Evolutionary conservation across 2,329 filamentous ascomycete species (phyloP), one percentile per base, ranked within the genome.

Genomic region (Fusarium sp.): DNA sequence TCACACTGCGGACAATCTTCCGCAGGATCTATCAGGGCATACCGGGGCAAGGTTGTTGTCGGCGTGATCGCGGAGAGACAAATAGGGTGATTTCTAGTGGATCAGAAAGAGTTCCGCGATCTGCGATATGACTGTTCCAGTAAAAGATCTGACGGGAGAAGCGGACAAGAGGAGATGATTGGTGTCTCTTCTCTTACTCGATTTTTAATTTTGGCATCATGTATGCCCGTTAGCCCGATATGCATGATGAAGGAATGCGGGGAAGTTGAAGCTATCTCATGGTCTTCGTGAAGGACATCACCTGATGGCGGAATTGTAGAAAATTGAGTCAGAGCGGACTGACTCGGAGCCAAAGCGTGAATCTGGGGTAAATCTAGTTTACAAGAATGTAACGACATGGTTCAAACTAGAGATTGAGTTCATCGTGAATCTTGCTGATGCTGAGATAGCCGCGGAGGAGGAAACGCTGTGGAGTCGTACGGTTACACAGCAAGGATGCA

Each of bases 161-260:
- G 17, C 40, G 52, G 44, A 6, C 7, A 37, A 51, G 51, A 37
- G 60, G 47, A 53, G 50, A 20, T 14, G 10, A 11, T 49, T 13
- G 15, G 45, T 35, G 23, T 9, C 7, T 25, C 23, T 25, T 25
- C 7, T 25, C 23, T 9, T 3, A 25, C 23, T 25, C 3, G 23
- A 25, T 25, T 25, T 7, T 25, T 9, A 22, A 25, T 25, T 25
- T 46, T 57, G 32, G 41, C 17, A 37, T 23, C 2, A n/a, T 14
- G 9, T 27, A 57, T 63, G 40, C 30, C 61, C 61, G 52, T 51
- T 64, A 13, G 51, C 39, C 61, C 61, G 59, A 8, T 19, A 32
- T 64, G 52, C 58, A 63, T 43, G 4, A 6, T 10, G 20, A 27
- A 30, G 33, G 47, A 47, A 39, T 55, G 59, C 59, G 56, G 56